A percentile compares a stretch with the other conserved stretches of the same genome.
phyloP scores from a whole-genome alignment of 257 asterid genomes.

The Lycium barbarum region DNA sequence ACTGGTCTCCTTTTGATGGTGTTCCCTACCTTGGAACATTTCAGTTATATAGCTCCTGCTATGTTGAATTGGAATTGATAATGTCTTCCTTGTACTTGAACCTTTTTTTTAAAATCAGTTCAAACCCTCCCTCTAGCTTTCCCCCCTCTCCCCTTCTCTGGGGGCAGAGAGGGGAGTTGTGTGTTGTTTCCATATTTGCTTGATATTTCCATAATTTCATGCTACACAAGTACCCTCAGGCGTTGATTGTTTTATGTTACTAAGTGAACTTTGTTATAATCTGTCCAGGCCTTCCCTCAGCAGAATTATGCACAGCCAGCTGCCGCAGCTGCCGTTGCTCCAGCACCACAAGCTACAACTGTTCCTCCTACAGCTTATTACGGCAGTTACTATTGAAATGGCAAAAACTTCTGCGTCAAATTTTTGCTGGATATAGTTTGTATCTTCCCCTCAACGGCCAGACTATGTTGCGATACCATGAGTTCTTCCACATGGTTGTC shows the following conservation, averaged over 20 bases:
- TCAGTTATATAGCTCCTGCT: background rate
- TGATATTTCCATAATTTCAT: background rate
- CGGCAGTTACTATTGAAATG: conserved; percentile 64
- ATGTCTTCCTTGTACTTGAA: background rate
- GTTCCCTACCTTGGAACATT: conserved; percentile 14
- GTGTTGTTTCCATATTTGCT: background rate
- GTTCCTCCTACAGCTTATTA: conserved; percentile 69
- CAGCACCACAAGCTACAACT: conserved; percentile 63
- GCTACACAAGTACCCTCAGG: background rate
- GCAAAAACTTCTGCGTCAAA: conserved; percentile 33
- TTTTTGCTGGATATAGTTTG: conserved; percentile 49
- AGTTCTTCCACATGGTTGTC: conserved; percentile 37
- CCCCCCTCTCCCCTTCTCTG: too few species aligned
- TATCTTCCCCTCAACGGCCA: background rate
- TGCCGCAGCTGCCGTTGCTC: conserved; percentile 56
- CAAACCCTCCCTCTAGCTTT: too few species aligned
- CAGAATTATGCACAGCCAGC: conserved; percentile 77
- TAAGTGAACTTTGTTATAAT: background rate
- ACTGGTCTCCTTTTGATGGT: background rate
- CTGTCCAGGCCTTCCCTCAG: conserved; percentile 61
- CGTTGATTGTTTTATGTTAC: background rate
- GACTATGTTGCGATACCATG: conserved; percentile 29
- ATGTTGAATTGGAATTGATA: background rate
- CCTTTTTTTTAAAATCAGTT: background rate
- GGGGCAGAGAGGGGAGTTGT: background rate